Evolutionary conservation across 306 rosid genomes (phyloP).

Genomic region (Cercis canadensis): DNA sequence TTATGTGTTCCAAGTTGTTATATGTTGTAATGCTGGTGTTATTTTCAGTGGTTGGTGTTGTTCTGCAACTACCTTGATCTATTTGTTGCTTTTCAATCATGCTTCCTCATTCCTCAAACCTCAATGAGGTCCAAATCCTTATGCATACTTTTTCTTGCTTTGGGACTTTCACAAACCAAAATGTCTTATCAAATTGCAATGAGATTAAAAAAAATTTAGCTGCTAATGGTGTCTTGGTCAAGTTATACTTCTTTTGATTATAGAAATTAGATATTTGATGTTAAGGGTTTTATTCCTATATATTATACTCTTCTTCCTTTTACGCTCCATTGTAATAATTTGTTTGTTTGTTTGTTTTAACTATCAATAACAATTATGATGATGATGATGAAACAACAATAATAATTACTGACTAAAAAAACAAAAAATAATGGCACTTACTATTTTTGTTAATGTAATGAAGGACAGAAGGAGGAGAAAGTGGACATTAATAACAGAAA

Average conservation of each 20-base stretch:
- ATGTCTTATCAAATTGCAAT: background rate
- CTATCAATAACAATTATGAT: background rate
- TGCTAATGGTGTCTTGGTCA: too few species aligned
- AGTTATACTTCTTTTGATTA: too few species aligned
- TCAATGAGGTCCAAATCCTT: too few species aligned
- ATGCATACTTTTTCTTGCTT: too few species aligned
- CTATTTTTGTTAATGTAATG: too few species aligned
- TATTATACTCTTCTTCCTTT: background rate
- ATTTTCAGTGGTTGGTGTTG: constrained; percentile 1
- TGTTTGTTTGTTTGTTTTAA: too few species aligned
- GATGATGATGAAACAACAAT: background rate
- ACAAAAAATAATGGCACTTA: background rate
- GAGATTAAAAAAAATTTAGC: too few species aligned
- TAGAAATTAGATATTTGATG: too few species aligned
- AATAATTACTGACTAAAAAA: too few species aligned
- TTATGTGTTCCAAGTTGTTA: background rate
- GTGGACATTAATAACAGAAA: too few species aligned
- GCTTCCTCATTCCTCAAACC: background rate
- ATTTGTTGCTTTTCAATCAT: constrained; percentile 17
- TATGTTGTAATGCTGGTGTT: constrained; percentile 13
- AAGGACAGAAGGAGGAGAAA: background rate
- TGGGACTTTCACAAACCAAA: background rate
- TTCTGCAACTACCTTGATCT: background rate
- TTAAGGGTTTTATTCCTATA: too few species aligned
- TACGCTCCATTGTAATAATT: too few species aligned